phyloP scores from a whole-genome alignment of 1,139 yeast genomes.

The Kodamaea fungicola region DNA sequence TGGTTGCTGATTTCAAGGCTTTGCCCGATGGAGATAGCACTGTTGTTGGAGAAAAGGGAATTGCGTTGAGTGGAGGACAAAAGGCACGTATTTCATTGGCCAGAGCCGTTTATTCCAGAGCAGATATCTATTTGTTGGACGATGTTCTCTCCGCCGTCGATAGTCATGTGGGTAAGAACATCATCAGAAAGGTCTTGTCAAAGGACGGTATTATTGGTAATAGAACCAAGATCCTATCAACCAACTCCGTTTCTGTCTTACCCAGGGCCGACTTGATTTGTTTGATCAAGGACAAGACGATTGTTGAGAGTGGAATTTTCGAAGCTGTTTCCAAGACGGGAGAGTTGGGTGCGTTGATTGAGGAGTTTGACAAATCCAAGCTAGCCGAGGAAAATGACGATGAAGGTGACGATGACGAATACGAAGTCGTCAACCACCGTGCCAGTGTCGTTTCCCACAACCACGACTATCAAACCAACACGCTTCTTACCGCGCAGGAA shows the following conservation, averaged over 20 bases:
- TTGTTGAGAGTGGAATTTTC: slow-evolving; percentile 16
- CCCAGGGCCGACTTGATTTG: slow-evolving; percentile 17
- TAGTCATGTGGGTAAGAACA: slow-evolving; percentile 23
- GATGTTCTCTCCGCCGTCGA: slow-evolving; percentile 26
- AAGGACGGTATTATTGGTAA: slow-evolving; percentile 17
- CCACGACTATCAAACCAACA: slow-evolving; percentile 18
- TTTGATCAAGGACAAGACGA: slow-evolving; percentile 15
- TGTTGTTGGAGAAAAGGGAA: slow-evolving; percentile 25
- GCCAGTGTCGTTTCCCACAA: slow-evolving; percentile 22
- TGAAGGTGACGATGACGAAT: not conserved
- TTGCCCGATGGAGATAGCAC: slow-evolving; percentile 25
- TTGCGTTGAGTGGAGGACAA: slow-evolving; percentile 25
- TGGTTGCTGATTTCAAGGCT: slow-evolving; percentile 17
- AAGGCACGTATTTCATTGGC: slow-evolving; percentile 26
- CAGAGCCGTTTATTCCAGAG: slow-evolving; percentile 23
- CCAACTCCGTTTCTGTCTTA: slow-evolving; percentile 20
- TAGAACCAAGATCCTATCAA: slow-evolving; percentile 21
- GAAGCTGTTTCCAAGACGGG: slow-evolving; percentile 16
- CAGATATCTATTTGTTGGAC: slow-evolving; percentile 21
- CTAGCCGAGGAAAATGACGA: slow-evolving; percentile 6
- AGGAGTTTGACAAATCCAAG: slow-evolving; percentile 22
- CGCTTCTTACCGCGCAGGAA: slow-evolving; percentile 23
- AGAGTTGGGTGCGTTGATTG: slow-evolving; percentile 22
- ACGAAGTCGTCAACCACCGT: slow-evolving; percentile 1
- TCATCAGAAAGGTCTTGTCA: slow-evolving; percentile 16